These are phyloP conservation scores for Hansenula sp. DNA, from an alignment of 1,139 yeast genomes.

Conservation along the genomic window DNA sequence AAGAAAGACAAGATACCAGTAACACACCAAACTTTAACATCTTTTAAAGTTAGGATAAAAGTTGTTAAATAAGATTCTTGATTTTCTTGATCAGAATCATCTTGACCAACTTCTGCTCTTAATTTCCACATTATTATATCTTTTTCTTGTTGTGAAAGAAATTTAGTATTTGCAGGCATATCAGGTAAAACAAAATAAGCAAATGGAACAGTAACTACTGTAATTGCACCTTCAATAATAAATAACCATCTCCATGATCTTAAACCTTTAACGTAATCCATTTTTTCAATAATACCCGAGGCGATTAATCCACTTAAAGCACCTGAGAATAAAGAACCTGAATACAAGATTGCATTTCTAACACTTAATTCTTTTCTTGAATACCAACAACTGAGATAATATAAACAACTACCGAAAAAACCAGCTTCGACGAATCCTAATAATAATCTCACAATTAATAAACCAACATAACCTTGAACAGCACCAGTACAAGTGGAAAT, in stretches of 20 bases:
- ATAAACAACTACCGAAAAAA: background rate
- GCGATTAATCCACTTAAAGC: background rate
- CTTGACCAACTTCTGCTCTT: conserved; percentile 46
- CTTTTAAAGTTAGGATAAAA: conserved; percentile 36
- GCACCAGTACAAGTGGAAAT: background rate
- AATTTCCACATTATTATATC: conserved; percentile 48
- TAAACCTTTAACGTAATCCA: conserved; percentile 32
- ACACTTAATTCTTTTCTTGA: background rate
- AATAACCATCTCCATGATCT: conserved; percentile 40
- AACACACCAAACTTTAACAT: conserved; percentile 42
- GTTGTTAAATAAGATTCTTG: conserved; percentile 35
- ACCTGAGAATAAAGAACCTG: background rate
- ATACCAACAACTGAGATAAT: background rate
- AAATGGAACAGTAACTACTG: conserved; percentile 46
- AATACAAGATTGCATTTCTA: background rate
- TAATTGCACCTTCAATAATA: conserved; percentile 27
- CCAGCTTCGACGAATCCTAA: background rate
- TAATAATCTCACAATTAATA: background rate
- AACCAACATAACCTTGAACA: background rate
- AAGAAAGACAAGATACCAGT: conserved; percentile 43
- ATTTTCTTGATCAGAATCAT: conserved; percentile 45
- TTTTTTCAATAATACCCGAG: conserved; percentile 2
- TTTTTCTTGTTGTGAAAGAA: conserved; percentile 44
- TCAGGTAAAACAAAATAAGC: conserved; percentile 53
- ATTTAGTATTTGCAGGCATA: conserved; percentile 50